Evolutionary conservation across 2,329 filamentous ascomycete species (phyloP).

Genomic region (Nakataea oryzae): DNA sequence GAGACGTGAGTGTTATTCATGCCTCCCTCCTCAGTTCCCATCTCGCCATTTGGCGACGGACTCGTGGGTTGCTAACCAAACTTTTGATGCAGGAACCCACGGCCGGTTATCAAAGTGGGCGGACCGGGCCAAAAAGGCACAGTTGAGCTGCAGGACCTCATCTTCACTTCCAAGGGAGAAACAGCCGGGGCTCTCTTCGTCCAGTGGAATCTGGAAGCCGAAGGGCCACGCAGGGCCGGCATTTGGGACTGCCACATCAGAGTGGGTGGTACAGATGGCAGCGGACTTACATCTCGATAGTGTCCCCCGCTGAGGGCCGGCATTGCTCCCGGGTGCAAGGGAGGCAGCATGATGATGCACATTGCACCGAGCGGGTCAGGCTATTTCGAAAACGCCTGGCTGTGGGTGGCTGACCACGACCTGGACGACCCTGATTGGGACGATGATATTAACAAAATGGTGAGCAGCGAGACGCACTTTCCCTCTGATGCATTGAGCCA

Average conservation of each 20-base stretch:
- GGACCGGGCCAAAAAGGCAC: constrained; percentile 52
- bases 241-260: constrained; percentile 66
- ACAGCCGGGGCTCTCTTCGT: constrained; percentile 59
- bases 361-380: constrained; percentile 31
- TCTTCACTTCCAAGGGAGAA: constrained; percentile 37
- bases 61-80: background rate
- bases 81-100: constrained; percentile 12
- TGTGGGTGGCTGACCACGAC: constrained; percentile 55
- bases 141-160: constrained; percentile 54
- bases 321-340: constrained; percentile 22
- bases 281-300: constrained; percentile 49
- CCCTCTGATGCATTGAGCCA: too few species aligned
- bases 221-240: constrained; percentile 42
- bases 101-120: constrained; percentile 44
- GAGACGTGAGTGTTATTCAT: constrained; percentile 23
- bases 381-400: constrained; percentile 42
- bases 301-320: constrained; percentile 48
- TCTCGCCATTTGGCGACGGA: too few species aligned
- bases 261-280: constrained; percentile 57
- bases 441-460: background rate
- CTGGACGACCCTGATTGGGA: constrained; percentile 40
- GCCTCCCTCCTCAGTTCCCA: too few species aligned
- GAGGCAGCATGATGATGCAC: constrained; percentile 26
- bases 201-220: constrained; percentile 59
- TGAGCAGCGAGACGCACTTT: too few species aligned